Percentiles rank a stretch among this genome's conserved stretches.
Evolutionary conservation across 768 basidiomycete species (phyloP).

Genomic region (Lanmaoa rubissima): DNA sequence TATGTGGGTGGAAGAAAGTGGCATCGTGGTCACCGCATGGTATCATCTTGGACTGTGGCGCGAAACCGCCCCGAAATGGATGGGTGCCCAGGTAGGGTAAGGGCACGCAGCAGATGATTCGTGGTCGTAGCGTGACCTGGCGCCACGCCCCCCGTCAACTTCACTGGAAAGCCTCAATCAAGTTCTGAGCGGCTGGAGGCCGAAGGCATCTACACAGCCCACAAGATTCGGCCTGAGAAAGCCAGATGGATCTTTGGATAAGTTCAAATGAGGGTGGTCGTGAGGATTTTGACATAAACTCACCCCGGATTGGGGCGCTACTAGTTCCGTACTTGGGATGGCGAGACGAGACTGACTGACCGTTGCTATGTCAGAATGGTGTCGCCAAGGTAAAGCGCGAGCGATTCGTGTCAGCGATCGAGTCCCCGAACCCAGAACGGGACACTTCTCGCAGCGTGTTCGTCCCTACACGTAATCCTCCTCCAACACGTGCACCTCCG

Average conservation of each 20-base stretch:
- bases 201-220: slow-evolving; percentile 28
- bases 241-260: slow-evolving; percentile 17
- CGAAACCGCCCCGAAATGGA: slow-evolving; percentile 30
- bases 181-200: slow-evolving; percentile 11
- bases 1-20: slow-evolving; percentile 29
- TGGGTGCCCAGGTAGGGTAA: slow-evolving; percentile 24
- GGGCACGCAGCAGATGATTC: slow-evolving; percentile 26
- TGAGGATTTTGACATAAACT: slow-evolving; percentile 23
- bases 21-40: slow-evolving; percentile 37
- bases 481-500: slow-evolving; percentile 25
- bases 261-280: slow-evolving; percentile 14
- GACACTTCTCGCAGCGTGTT: slow-evolving; percentile 23
- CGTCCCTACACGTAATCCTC: slow-evolving; percentile 24
- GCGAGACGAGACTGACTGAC: slow-evolving; percentile 10
- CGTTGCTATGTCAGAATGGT: slow-evolving; percentile 27
- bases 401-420: slow-evolving; percentile 29
- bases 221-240: slow-evolving; percentile 23
- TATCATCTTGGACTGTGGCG: slow-evolving; percentile 32
- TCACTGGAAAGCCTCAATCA: slow-evolving; percentile 21
- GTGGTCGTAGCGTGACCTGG: slow-evolving; percentile 15
- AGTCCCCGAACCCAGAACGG: slow-evolving; percentile 26
- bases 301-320: slow-evolving; percentile 13
- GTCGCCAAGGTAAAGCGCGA: slow-evolving; percentile 6
- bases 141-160: slow-evolving; percentile 18
- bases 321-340: slow-evolving; percentile 8